A percentile compares a stretch with the other conserved stretches of the same genome.
phyloP scores from a whole-genome alignment of 2,329 filamentous ascomycete genomes.

The Sporothrix humicola region DNA sequence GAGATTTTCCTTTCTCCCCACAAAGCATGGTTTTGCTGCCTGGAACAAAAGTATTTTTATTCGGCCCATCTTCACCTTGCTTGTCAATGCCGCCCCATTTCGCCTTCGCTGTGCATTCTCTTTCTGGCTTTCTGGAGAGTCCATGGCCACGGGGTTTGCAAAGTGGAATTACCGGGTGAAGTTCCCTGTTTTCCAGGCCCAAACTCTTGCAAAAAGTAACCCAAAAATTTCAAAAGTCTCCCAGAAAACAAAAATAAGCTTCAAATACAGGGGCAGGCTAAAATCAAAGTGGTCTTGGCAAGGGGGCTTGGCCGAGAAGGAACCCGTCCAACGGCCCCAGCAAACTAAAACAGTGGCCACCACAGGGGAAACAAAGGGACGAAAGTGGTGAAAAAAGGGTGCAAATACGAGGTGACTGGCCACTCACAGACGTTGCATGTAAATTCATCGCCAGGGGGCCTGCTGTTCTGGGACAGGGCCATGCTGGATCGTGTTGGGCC shows the following conservation, averaged over 20 bases:
- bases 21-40: not conserved
- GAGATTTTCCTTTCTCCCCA: not conserved
- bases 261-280: constrained; percentile 4
- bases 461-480: constrained; percentile 21
- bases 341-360: constrained; percentile 21
- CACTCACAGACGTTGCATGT: not conserved
- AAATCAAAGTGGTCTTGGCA: constrained; percentile 26
- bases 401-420: constrained; percentile 16
- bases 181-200: not conserved
- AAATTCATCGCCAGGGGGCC: constrained; percentile 9
- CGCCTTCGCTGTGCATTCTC: not conserved
- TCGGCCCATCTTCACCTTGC: constrained; percentile 1
- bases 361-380: not conserved
- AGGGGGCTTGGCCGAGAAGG: constrained; percentile 25
- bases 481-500: not conserved
- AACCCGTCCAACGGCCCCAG: constrained; percentile 1
- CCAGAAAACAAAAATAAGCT: constrained; percentile 15
- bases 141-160: no score
- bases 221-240: no score
- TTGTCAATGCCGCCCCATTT: not conserved
- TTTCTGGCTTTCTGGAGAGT: not conserved
- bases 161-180: no score
- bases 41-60: not conserved
- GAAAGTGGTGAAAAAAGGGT: not conserved
- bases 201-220: not conserved